Evolutionary conservation across 2,329 filamentous ascomycete species (phyloP).

Genomic region (Ramularia collo-cygni): DNA sequence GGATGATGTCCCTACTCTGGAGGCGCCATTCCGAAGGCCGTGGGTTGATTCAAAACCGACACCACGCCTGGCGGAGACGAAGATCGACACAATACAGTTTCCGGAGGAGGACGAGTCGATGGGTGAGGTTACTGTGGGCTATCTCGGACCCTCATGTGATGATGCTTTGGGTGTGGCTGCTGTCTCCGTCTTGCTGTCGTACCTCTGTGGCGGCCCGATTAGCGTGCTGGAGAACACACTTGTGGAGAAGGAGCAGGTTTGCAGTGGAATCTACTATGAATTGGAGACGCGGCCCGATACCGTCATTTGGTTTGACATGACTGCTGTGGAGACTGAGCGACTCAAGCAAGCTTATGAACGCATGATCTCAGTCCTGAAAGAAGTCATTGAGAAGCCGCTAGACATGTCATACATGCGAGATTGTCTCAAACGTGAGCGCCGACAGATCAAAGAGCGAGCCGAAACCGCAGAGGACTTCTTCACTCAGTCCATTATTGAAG

Average conservation of each 20-base stretch:
- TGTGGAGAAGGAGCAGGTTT: conserved; percentile 87
- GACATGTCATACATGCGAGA: conserved; percentile 88
- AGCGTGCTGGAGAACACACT: conserved; percentile 85
- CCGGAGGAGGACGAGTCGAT: conserved; percentile 94
- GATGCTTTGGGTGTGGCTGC: conserved; percentile 57
- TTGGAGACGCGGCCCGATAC: conserved; percentile 74
- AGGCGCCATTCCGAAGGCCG: conserved; percentile 72
- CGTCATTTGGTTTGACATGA: conserved; percentile 78
- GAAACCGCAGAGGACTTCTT: conserved; percentile 78
- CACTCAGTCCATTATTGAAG: conserved; percentile 77
- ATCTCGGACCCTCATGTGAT: conserved; percentile 77
- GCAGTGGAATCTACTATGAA: conserved; percentile 75
- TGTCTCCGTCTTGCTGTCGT: conserved; percentile 71
- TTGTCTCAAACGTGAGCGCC: conserved; percentile 72
- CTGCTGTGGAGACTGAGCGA: conserved; percentile 79
- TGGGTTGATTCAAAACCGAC: conserved; percentile 86
- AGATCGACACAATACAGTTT: conserved; percentile 76
- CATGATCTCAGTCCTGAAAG: conserved; percentile 73
- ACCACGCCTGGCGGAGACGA: conserved; percentile 62
- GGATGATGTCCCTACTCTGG: conserved; percentile 67
- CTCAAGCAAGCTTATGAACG: conserved; percentile 77
- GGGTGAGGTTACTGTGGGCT: conserved; percentile 78
- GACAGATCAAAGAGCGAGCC: conserved; percentile 74
- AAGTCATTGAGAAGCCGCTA: conserved; percentile 70
- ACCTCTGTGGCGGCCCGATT: conserved; percentile 87